A percentile compares a stretch with the other conserved stretches of the same genome.
These are phyloP conservation scores for Candida maltosa DNA, from an alignment of 805 yeast species.

Conservation along the genomic window DNA sequence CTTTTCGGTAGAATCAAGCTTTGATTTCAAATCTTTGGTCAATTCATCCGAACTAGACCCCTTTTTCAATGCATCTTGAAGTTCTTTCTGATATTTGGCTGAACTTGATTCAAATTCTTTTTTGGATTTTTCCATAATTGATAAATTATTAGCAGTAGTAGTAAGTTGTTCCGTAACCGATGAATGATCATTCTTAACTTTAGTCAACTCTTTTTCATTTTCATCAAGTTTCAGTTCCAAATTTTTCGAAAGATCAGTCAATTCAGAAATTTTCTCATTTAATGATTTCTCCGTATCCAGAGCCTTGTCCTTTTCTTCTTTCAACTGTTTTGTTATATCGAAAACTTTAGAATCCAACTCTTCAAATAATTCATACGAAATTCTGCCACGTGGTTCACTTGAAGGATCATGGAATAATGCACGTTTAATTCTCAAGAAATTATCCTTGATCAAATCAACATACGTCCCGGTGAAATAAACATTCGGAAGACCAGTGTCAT, in stretches of 20 bases:
- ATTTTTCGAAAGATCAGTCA: constrained; percentile 14
- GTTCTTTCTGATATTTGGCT: constrained; percentile 22
- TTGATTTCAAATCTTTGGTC: constrained; percentile 24
- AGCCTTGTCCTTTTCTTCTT: constrained; percentile 17
- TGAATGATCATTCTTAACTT: constrained; percentile 17
- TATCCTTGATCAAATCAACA: constrained; percentile 64
- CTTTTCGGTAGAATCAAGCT: constrained; percentile 28
- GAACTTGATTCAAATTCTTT: constrained; percentile 28
- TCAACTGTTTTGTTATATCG: constrained; percentile 20
- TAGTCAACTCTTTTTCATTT: constrained; percentile 14
- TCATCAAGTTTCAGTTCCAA: constrained; percentile 11
- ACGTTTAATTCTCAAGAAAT: constrained; percentile 60
- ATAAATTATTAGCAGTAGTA: constrained; percentile 17
- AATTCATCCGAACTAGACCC: constrained; percentile 20
- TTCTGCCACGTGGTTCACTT: constrained; percentile 62
- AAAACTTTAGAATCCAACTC: constrained; percentile 38
- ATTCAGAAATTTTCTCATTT: constrained; percentile 14
- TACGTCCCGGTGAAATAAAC: constrained; percentile 69
- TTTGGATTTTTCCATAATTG: constrained; percentile 26
- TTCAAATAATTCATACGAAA: constrained; percentile 61
- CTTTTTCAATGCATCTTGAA: constrained; percentile 27
- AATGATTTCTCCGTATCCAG: constrained; percentile 16
- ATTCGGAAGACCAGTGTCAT: constrained; percentile 83
- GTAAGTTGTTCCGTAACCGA: constrained; percentile 17
- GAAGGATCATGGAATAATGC: constrained; percentile 75